Evolutionary conservation across 441 rosid species (phyloP).

Genomic region (Omphalea diandra): DNA sequence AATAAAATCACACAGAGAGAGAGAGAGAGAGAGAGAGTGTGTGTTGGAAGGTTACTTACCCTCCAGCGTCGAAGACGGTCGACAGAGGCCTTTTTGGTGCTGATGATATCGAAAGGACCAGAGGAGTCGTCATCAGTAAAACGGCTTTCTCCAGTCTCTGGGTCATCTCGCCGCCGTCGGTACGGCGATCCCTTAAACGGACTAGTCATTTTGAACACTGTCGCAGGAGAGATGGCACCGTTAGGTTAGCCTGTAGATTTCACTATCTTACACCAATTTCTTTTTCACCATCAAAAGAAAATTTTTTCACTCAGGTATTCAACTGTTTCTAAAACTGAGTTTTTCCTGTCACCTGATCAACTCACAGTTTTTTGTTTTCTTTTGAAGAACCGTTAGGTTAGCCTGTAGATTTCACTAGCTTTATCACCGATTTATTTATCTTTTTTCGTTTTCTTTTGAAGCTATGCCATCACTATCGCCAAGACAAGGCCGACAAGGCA

Average conservation of each 20-base stretch:
- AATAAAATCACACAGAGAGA: background rate
- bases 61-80: constrained; percentile 85
- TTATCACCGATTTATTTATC: too few species aligned
- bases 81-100: constrained; percentile 67
- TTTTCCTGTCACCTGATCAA: too few species aligned
- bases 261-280: background rate
- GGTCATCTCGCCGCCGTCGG: constrained; percentile 34
- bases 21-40: too few species aligned
- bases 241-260: constrained; percentile 10
- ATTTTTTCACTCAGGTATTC: background rate
- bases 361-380: too few species aligned
- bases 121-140: constrained; percentile 23
- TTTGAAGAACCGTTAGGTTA: too few species aligned
- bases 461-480: too few species aligned
- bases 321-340: too few species aligned
- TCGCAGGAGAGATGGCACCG: constrained; percentile 88
- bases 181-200: constrained; percentile 44
- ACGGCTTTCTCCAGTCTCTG: constrained; percentile 37
- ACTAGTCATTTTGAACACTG: constrained; percentile 27
- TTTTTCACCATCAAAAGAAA: background rate
- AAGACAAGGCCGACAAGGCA: too few species aligned
- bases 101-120: constrained; percentile 66
- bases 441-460: too few species aligned
- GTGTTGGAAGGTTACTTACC: constrained; percentile 35
- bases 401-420: too few species aligned